phyloP scores from a whole-genome alignment of 352 stramenopile genomes.

The Thraustochytrium striatum region DNA sequence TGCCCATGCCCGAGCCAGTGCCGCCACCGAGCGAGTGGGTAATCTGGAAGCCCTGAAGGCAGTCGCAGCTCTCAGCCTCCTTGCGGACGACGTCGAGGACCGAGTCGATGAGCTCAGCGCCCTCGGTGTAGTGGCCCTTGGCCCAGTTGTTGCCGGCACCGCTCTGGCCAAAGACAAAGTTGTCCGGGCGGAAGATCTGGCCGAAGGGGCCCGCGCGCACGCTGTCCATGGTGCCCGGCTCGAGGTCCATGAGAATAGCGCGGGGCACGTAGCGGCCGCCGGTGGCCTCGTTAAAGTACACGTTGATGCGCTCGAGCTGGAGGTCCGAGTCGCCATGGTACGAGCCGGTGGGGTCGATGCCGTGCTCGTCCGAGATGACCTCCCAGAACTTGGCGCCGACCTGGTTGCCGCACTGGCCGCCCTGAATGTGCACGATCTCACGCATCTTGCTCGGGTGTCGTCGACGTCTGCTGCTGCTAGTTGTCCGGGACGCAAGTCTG shows the following conservation, averaged over 20 bases:
- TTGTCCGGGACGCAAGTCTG: too few relatives aligned
- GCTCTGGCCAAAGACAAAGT: slow-evolving; percentile 98
- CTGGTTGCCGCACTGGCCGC: slow-evolving; percentile 90
- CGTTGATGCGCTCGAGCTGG: slow-evolving; percentile 96
- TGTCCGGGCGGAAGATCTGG: slow-evolving; percentile 95
- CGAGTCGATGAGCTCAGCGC: slow-evolving; percentile 95
- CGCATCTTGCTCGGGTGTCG: slow-evolving; percentile 68
- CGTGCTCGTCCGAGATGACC: slow-evolving; percentile 92
- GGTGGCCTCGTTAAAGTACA: slow-evolving; percentile 98
- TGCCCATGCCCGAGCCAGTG: slow-evolving; percentile 97
- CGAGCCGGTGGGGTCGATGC: slow-evolving; percentile 79
- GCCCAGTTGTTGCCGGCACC: slow-evolving; percentile 98
- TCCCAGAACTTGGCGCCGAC: slow-evolving; percentile 87
- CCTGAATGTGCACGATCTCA: slow-evolving; percentile 91
- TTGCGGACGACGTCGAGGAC: slow-evolving; percentile 97
- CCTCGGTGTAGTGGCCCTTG: slow-evolving; percentile 99
- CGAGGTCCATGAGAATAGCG: slow-evolving; percentile 96
- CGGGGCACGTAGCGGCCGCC: slow-evolving; percentile 93
- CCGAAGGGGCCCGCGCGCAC: slow-evolving; percentile 91
- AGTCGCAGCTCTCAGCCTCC: slow-evolving; percentile 95
- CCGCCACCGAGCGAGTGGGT: slow-evolving; percentile 98
- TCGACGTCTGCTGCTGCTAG: background rate
- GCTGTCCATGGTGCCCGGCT: slow-evolving; percentile 98
- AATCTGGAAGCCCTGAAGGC: slow-evolving; percentile 98
- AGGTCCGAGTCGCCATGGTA: slow-evolving; percentile 92